Evolutionary conservation across 2,329 filamentous ascomycete species (phyloP), one percentile per base, ranked within the genome.

Genomic region (Myriosclerotinia scirpicola): DNA sequence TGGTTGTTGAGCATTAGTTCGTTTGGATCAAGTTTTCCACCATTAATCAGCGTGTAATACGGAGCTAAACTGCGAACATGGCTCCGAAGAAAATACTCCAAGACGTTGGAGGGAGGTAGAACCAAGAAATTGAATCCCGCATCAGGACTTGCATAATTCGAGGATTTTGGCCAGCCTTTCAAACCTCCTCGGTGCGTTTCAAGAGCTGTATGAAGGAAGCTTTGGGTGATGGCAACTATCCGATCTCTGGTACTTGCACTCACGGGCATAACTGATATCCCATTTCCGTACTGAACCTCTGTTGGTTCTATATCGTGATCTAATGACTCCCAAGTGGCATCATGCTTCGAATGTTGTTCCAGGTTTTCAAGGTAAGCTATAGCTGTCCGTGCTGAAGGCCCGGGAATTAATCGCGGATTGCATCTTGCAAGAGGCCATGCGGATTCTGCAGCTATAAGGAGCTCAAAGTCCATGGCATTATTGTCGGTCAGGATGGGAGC

Each of bases 191-290:
- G 83, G 75, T 90, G 88, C 54, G 88, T 89, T 17, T 90, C 86
- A 3, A 90, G 81, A 1, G 89, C 89, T 73, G 89, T 90, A 77
- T 90, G 86, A 11, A 91, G 78, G 74, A 90, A 90, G 53, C 82
- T 85, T 75, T 90, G 88, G 0, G 87, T 90, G 69, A 90, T 90
- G 59, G 87, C 88, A n/a, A 90, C 82, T 72, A 91, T 84, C 74
- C 87, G 87, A 75, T 91, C 89, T 42, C 88, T 82, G 2, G 87
- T 87, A 54, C 82, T 75, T 4, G 79, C 72, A 3, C 75, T 79
- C 61, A 84, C 77, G 4, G 82, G 79, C 6, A 82, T 77, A 2
- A 84, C 81, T 3, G 78, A 78, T 58, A 73, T 67, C 11, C 65
- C 60, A 40, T 67, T 64, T 53, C 68, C 66, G 58, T 67, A 67